These are phyloP conservation scores for Paramecium sonneborni DNA, from an alignment of 73 alveolate species.

Conservation along the genomic window DNA sequence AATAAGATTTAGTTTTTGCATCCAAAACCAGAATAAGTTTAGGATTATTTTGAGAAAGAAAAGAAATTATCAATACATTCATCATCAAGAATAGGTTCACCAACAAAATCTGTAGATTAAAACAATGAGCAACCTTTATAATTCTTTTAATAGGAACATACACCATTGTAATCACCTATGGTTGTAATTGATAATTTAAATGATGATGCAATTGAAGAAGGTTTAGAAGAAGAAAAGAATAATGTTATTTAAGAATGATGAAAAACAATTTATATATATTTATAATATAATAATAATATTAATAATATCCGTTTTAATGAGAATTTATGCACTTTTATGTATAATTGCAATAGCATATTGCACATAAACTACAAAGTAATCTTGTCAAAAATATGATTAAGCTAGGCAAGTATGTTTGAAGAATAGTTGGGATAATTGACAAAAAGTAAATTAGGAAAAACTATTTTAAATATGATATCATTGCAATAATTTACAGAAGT, in stretches of 20 bases:
- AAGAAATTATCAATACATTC: constrained; percentile 1
- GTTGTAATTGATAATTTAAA: neutral
- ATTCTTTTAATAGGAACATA: neutral
- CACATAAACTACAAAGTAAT: constrained; percentile 19
- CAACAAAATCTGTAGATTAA: neutral
- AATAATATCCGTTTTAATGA: constrained; percentile 32
- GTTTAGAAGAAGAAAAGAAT: neutral
- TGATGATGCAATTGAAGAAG: neutral
- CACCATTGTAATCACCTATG: neutral
- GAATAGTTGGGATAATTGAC: neutral
- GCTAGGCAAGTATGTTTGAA: constrained; percentile 47
- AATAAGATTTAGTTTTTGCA: neutral
- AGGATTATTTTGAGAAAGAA: constrained; percentile 23
- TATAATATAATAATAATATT: neutral
- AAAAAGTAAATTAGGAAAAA: constrained; percentile 20
- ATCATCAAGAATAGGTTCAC: neutral
- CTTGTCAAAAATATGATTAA: neutral
- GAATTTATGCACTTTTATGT: neutral
- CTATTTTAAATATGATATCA: neutral
- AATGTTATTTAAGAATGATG: neutral
- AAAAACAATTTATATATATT: neutral
- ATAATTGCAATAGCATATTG: neutral
- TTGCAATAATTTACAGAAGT: constrained; percentile 21
- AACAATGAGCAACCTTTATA: neutral
- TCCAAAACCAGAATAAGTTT: constrained; percentile 23